Conservation (phyloP, 2,329 filamentous ascomycete genomes). For the Nannizzia gypsea region DNA sequence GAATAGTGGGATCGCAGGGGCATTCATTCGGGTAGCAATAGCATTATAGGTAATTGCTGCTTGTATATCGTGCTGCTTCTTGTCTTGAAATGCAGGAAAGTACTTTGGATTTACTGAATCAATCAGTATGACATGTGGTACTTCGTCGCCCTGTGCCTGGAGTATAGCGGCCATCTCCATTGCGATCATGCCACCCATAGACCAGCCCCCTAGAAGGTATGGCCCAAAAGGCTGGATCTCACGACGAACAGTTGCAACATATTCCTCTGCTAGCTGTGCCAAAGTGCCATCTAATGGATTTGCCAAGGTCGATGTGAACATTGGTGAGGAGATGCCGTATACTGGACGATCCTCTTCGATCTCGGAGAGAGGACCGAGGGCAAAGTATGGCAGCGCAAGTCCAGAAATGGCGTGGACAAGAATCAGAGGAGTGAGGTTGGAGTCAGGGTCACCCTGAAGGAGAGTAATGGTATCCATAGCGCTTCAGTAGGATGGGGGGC, state of each 20-base stretch:
- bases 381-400: constrained; percentile 16
- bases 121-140: constrained; percentile 17
- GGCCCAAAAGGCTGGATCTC: constrained; percentile 27
- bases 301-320: constrained; percentile 12
- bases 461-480: constrained; percentile 16
- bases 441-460: constrained; percentile 15
- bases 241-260: constrained; percentile 13
- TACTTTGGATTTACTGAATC: constrained; percentile 16
- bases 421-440: constrained; percentile 15
- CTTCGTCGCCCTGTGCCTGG: constrained; percentile 11
- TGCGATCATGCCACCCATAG: constrained; percentile 27
- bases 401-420: constrained; percentile 17
- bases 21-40: constrained; percentile 9
- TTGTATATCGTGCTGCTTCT: constrained; percentile 8
- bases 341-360: constrained; percentile 13
- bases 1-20: constrained; percentile 7
- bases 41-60: constrained; percentile 9
- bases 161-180: constrained; percentile 17
- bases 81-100: constrained; percentile 8
- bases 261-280: constrained; percentile 14
- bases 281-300: constrained; percentile 14
- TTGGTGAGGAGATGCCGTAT: constrained; percentile 17
- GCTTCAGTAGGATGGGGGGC: background rate
- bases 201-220: constrained; percentile 30
- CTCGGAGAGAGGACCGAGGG: constrained; percentile 14